Percentiles rank a stretch among this genome's conserved stretches.
Evolutionary conservation across 495 filamentous ascomycete species (phyloP).

Genomic region (Sordaria brevicollis): DNA sequence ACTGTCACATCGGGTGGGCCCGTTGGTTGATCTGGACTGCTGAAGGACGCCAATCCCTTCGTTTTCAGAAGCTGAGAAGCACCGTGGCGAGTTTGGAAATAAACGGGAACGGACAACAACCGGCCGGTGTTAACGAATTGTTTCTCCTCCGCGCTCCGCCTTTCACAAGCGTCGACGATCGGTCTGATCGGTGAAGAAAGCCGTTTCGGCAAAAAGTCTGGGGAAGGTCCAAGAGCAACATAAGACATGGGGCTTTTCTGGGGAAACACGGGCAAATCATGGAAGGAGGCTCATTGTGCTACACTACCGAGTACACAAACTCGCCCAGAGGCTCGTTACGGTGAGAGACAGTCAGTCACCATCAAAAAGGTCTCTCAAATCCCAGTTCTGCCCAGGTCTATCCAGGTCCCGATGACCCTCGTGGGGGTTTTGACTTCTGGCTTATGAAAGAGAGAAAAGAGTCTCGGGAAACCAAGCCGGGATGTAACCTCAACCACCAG

Average conservation of each 20-base stretch:
- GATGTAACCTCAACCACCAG: background rate
- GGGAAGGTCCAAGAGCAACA: background rate
- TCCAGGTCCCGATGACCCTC: background rate
- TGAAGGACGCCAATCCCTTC: background rate
- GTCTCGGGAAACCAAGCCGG: background rate
- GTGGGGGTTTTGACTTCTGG: background rate
- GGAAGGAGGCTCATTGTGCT: background rate
- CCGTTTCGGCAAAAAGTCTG: background rate
- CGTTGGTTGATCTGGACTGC: background rate
- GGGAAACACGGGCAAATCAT: background rate
- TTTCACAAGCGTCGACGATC: background rate
- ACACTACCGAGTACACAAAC: no score
- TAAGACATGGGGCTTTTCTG: background rate
- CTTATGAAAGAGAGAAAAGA: no score
- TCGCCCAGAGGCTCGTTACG: background rate
- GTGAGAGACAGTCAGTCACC: background rate
- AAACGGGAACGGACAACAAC: background rate
- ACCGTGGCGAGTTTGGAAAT: background rate
- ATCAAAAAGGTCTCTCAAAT: background rate
- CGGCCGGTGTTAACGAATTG: background rate
- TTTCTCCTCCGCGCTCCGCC: background rate
- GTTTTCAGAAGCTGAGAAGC: background rate
- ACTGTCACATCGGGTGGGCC: background rate
- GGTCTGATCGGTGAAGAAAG: background rate
- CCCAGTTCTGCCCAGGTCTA: no score